Base-by-base conservation (phyloP, 164 flowering plant genomes). In the Stephania cephalantha region DNA sequence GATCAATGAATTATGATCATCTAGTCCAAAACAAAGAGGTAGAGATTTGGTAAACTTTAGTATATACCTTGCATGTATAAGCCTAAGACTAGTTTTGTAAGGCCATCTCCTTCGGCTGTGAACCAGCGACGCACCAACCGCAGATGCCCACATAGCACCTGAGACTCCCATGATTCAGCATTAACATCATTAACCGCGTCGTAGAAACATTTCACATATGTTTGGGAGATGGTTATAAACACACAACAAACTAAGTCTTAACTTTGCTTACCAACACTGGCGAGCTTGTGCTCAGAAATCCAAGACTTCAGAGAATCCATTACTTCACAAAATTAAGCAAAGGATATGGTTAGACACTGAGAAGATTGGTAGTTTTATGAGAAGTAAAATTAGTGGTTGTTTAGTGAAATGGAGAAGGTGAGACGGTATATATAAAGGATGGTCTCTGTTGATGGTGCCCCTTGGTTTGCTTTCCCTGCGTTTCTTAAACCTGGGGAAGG, bases 91-190 rank as follows among this genome's bases (percentile, higher is more conserved):
- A 17, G 94, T 87, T 81, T 91, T 93, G 29, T 88, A 79, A 1
- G 90, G 82, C 8, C 93, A 70, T 77, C 75, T 85, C 9, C 85
- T 58, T 0, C 81, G 71, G 1, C 89, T 75, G 67, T 88, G 87
- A 46, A 86, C 87, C 12, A 90, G 78, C 35, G 97, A 91, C 73
- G 85, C 90, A 9, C 90, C 96, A 44, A 90, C 61, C 44, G 88
- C 93, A 1, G 96, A 78, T 20, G 93, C 97, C 97, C 97, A 93
- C 0, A 90, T 7, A 7, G 86, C 76, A 48, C 94, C 97, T 92
- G 84, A 18, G 7, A 64, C 58, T 4, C 9, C 42, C 42, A n/a
- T 8, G 5, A 69, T 35, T 35, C 4, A 30, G 29, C 29, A 55
- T 22, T 10, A 10, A 2, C 55, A 50, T 50, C 55, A 50, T 9